Evolutionary conservation across 1,284 basidiomycete genomes (phyloP), one percentile per base, ranked within the genome.

Genomic region (Ceratobasidium sp.): DNA sequence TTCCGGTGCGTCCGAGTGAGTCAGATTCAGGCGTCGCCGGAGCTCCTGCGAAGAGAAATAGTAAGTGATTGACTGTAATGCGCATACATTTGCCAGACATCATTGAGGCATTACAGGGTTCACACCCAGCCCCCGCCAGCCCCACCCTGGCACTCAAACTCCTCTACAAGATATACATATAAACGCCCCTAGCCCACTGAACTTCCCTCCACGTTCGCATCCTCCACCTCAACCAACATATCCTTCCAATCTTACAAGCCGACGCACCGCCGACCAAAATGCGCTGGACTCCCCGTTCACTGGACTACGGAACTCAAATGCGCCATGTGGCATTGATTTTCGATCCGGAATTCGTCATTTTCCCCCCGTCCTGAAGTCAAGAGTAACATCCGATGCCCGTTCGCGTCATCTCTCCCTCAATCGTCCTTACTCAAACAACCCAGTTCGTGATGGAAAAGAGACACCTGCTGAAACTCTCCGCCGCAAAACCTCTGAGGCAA

Each of bases 401-500:
- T 57, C 36, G 50, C 64, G 64, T 26, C 64, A 69, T 39, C 46
- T 69, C 18, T 69, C 64, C 26, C 50, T 65, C 32, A 65, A 53
- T 43, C 62, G 32, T 3, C 23, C 28, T 14, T 16, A 45, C 50
- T 57, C 39, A 30, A 53, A 65, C 36, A 36, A 1, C 26, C 55
- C 55, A 18, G 32, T 16, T 9, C 50, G 14, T 14, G 34, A 8
- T 14, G 30, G 16, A 26, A 23, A 43, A 12, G 52, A 55, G 23
- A 64, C 39, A 4, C 14, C 30, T 4, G 30, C 32, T 39, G 60
- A 64, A 46, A 28, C 39, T 16, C 39, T 69, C 6, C 50, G 64
- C n/a, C 45, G 64, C 9, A 69, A 69, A 26, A 69, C 64, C 3
- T 69, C 64, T 8, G 64, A 69, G 30, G 64, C 64, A 4, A 69